Base-by-base conservation (phyloP, 78 protist genomes). In the Dictyostelium purpureum region DNA sequence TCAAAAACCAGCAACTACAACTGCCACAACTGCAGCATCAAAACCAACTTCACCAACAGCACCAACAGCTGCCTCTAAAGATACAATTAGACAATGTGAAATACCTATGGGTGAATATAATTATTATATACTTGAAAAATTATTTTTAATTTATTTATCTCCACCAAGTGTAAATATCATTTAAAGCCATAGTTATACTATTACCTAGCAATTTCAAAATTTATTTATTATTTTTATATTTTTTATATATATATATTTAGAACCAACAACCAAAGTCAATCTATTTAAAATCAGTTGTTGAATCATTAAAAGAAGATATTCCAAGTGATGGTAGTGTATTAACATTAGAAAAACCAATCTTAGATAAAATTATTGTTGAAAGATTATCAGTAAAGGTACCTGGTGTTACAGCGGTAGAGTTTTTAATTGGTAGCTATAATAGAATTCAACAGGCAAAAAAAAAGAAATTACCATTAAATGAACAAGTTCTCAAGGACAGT, bases 331-430 rank as follows among this genome's bases (percentile, higher is more conserved):
- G 65, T 12, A 49, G 42, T 6, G 43, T 1, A 43, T 66, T 73
- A 21, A 70, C 40, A 45, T 73, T 85, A 21, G 54, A 31, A 4
- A 52, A 43, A 33, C 63, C 67, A 38, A 18, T 73, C 2, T 59
- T 85, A 19, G 92, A 85, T 51, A 85, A 82, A 73, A 35, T 85
- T 19, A 45, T 85, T 0, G 92, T 85, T 28, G 92, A 85, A 45
- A 52, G 92, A 73, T 73, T 85, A 45, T 70, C 83, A 40, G 56
- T 40, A 6, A 19, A 21, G 18, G 51, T 37, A 33, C 63, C 35
- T 40, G 71, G 73, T 26, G 28, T 26, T 38, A 21, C 71, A 24
- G 54, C 75, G 11, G 82, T 85, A 18, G 82, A 85, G 35, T 85
- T 43, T 61, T 51, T 85, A 21, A 61, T 85, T 47, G 42, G 51